Conservation (phyloP, 352 stramenopile species). For the Phytophthora multivora region DNA sequence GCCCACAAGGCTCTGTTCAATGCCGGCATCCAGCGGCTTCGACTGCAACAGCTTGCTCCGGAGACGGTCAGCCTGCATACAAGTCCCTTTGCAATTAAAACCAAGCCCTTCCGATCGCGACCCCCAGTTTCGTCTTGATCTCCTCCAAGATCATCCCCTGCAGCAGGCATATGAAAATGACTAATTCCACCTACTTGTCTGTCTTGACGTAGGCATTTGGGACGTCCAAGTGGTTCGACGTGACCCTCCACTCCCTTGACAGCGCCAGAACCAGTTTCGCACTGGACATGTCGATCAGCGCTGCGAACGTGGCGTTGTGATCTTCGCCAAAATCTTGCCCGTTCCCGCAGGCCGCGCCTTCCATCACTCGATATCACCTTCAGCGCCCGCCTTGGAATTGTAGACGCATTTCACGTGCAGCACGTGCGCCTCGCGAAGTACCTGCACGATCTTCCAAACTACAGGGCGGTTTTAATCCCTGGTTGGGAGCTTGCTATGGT, state of each 20-base stretch:
- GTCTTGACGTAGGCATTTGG: slow-evolving; percentile 2
- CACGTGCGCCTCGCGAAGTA: not conserved
- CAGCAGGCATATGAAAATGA: not conserved
- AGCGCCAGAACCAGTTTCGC: too few relatives aligned
- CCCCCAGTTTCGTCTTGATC: not conserved
- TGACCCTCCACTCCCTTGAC: not conserved
- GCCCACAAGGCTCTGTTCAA: too few relatives aligned
- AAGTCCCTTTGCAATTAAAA: not conserved
- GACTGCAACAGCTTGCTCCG: not conserved
- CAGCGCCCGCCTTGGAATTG: not conserved
- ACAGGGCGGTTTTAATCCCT: too few relatives aligned
- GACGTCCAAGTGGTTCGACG: not conserved
- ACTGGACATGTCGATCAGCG: not conserved
- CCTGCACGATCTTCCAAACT: not conserved
- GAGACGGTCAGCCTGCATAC: not conserved
- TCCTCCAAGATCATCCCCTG: not conserved
- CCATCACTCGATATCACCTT: slow-evolving; percentile 5
- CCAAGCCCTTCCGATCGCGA: not conserved
- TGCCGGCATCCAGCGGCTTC: not conserved
- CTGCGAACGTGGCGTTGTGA: not conserved
- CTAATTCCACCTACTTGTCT: not conserved
- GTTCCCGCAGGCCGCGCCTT: not conserved
- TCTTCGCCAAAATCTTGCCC: not conserved
- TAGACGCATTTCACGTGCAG: not conserved
- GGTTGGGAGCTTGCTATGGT: too few relatives aligned